Percentiles rank a stretch among this genome's conserved stretches.
phyloP scores from a whole-genome alignment of 768 basidiomycete species.

The Royoungia palumana region DNA sequence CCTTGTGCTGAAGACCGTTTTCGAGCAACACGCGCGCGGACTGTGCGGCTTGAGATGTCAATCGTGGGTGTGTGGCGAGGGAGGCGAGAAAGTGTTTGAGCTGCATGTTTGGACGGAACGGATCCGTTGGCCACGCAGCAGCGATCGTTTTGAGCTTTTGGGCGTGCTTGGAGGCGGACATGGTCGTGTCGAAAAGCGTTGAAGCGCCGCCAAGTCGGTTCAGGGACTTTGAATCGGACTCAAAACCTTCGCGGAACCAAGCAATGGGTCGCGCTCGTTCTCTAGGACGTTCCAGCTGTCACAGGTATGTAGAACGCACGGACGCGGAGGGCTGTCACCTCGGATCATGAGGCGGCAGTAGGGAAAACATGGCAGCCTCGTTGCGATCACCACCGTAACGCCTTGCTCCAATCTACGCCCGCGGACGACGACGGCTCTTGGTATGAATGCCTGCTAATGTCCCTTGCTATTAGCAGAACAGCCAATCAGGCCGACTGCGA shows the following conservation, averaged over 20 bases:
- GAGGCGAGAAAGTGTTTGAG: constrained; percentile 62
- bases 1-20: constrained; percentile 58
- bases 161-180: constrained; percentile 38
- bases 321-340: no score
- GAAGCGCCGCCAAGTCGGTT: background rate
- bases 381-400: no score
- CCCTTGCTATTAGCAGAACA: no score
- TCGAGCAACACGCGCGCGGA: constrained; percentile 55
- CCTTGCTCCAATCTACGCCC: no score
- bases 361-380: no score
- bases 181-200: background rate
- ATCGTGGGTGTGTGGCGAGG: constrained; percentile 63
- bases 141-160: constrained; percentile 56
- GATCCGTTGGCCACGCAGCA: constrained; percentile 63
- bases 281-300: no score
- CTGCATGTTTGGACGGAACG: constrained; percentile 76
- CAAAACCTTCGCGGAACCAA: constrained; percentile 21
- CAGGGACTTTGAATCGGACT: constrained; percentile 18
- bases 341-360: no score
- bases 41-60: constrained; percentile 58
- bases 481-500: no score
- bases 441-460: no score
- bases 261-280: no score
- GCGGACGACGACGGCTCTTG: no score
- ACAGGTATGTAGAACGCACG: no score